A percentile compares a stretch with the other conserved stretches of the same genome.
phyloP scores from a whole-genome alignment of 257 asterid genomes.

The Asclepias syriaca region DNA sequence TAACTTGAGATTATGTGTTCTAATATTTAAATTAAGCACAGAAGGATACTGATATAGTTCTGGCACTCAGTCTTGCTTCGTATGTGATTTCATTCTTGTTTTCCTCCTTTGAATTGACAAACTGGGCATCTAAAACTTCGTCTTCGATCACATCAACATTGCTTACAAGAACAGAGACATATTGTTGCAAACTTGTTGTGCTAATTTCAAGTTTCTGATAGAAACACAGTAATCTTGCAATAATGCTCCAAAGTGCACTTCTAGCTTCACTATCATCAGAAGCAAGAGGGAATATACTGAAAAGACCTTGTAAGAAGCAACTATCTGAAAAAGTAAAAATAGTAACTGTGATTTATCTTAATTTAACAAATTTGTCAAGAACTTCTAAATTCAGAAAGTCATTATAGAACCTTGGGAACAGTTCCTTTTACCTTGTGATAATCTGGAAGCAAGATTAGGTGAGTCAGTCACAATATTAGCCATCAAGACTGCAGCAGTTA shows the following conservation, averaged over 20 bases:
- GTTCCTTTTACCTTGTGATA: conserved; percentile 47
- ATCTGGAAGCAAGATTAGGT: conserved; percentile 43
- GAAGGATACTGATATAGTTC: conserved; percentile 67
- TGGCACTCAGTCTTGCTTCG: conserved; percentile 28
- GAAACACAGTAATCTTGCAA: conserved; percentile 49
- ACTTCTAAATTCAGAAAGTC: background rate
- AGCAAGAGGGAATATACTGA: conserved; percentile 64
- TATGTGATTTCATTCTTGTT: conserved; percentile 18
- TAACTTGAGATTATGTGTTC: background rate
- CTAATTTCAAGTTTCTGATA: conserved; percentile 40
- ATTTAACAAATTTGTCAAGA: background rate
- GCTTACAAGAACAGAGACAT: conserved; percentile 51
- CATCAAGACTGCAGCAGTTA: conserved; percentile 67
- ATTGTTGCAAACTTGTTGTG: conserved; percentile 37
- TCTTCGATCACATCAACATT: conserved; percentile 61
- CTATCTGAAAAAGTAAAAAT: conserved; percentile 37
- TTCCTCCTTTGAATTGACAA: conserved; percentile 31
- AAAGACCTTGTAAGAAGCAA: conserved; percentile 60
- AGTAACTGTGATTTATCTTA: conserved; percentile 11
- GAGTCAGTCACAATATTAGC: conserved; percentile 74
- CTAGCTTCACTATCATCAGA: conserved; percentile 59
- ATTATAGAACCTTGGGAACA: conserved; percentile 11
- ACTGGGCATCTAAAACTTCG: conserved; percentile 43
- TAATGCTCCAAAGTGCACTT: conserved; percentile 73
- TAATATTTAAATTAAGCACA: background rate